Base-by-base conservation (phyloP, 495 filamentous ascomycete species). In the Penicillium robsamsonii region DNA sequence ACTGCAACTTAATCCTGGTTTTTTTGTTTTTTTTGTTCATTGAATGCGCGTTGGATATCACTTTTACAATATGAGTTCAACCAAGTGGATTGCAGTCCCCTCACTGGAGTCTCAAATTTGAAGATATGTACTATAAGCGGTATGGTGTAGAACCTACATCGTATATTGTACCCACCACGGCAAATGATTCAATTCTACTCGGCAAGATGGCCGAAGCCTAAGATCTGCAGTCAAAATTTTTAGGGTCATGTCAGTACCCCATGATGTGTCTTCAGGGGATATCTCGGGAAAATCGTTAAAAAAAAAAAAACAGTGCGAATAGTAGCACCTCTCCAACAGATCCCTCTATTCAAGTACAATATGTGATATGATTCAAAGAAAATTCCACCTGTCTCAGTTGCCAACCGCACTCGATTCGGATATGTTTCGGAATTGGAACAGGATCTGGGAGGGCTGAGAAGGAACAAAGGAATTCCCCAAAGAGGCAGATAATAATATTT, bases 201-300 rank as follows among this genome's bases (percentile, higher is more conserved):
- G 38, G 45, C 40, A 50, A 25, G 37, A 25, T 40, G 24, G 17
- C 57, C 22, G 38, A 55, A 46, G 48, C 17, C 27, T 9, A 41
- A 41, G 56, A 58, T 55, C 30, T 29, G 41, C 44, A 29, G 24
- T 49, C 37, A 56, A 11, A 8, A 4, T 41, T 35, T 42, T 27
- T 25, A 5, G 20, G 24, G 17, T 45, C 48, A 20, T 46, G 33
- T 51, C 52, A 43, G 15, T 7, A 48, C 43, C 56, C 46, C 35
- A 13, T 38, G 25, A 40, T 40, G 48, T 41, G 27, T 9, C 5
- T 31, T 52, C 38, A 42, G 22, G 47, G 48, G 48, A 3, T 12
- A 20, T 9, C 22, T 22, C n/a, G 35, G 22, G n/a, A 41, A 50
- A 42, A 17, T 22, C n/a, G 30, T 12, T 15, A 12, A 15, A 15